phyloP scores from a whole-genome alignment of 345 rosid genomes.

The Hevea brasiliensis region DNA sequence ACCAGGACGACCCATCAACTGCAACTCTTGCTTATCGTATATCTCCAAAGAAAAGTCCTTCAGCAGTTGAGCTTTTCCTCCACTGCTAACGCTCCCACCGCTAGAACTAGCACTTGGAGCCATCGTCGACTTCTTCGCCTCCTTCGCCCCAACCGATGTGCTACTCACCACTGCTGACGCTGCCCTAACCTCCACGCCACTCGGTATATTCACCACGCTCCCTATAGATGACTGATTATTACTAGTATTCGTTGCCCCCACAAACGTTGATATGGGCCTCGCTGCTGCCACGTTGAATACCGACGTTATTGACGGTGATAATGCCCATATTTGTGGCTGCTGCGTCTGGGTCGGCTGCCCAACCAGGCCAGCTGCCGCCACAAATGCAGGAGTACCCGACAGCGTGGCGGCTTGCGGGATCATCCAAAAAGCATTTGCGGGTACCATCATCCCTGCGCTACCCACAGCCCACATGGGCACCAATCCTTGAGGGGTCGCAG shows the following conservation, averaged over 20 bases:
- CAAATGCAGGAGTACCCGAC: not conserved
- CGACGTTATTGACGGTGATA: constrained; percentile 34
- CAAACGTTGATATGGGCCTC: constrained; percentile 38
- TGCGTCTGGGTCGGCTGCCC: constrained; percentile 11
- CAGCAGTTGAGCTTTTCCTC: constrained; percentile 38
- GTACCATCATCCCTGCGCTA: constrained; percentile 41
- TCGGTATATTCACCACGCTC: not conserved
- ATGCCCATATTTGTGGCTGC: constrained; percentile 41
- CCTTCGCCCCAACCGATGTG: constrained; percentile 34
- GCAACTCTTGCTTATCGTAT: constrained; percentile 44
- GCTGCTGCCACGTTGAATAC: constrained; percentile 37
- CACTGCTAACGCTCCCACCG: constrained; percentile 6
- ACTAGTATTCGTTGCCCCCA: constrained; percentile 1
- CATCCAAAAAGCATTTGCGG: constrained; percentile 53
- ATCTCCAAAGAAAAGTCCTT: constrained; percentile 45
- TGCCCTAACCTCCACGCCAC: constrained; percentile 15
- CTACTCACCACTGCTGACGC: constrained; percentile 24
- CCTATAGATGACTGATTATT: not conserved
- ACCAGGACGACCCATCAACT: constrained; percentile 35
- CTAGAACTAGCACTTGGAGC: constrained; percentile 44
- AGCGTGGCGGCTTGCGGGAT: constrained; percentile 33
- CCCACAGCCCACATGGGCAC: constrained; percentile 47
- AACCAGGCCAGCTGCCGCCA: not conserved
- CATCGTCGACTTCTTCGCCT: constrained; percentile 43
- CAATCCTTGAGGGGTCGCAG: constrained; percentile 36